Evolutionary conservation across 345 rosid species (phyloP).

Genomic region (Dipteronia dyeriana): DNA sequence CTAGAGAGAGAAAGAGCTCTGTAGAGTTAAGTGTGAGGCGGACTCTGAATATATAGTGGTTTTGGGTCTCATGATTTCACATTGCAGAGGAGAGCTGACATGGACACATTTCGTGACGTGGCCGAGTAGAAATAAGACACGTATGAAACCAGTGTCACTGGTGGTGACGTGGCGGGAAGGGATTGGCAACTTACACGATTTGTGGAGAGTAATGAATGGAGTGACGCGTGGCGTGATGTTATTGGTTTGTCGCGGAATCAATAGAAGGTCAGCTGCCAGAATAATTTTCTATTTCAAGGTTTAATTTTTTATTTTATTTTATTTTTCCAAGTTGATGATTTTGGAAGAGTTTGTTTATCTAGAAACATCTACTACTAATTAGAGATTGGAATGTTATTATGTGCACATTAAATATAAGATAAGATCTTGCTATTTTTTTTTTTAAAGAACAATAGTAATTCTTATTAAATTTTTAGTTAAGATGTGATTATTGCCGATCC

Average conservation of each 20-base stretch:
- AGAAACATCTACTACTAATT: neutral
- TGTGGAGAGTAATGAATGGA: neutral
- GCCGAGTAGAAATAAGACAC: slow-evolving; percentile 16
- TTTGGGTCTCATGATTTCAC: neutral
- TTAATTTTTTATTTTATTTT: neutral
- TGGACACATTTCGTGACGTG: slow-evolving; percentile 13
- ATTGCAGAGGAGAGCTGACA: slow-evolving; percentile 12
- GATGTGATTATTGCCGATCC: too few species aligned
- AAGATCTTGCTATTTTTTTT: neutral
- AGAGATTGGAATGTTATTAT: neutral
- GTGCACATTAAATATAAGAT: too few species aligned
- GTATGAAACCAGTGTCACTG: slow-evolving; percentile 36
- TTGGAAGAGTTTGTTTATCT: neutral
- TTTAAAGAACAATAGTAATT: neutral
- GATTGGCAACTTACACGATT: slow-evolving; percentile 40
- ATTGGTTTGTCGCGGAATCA: neutral
- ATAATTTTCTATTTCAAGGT: neutral
- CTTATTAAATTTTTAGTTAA: neutral
- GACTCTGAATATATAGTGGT: slow-evolving; percentile 18
- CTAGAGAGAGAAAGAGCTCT: slow-evolving; percentile 18
- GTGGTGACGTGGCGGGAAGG: slow-evolving; percentile 33
- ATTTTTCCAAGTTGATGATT: neutral
- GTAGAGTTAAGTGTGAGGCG: slow-evolving; percentile 1
- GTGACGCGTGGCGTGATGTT: slow-evolving; percentile 18
- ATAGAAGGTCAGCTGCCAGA: neutral